Conservation (phyloP, 164 flowering plant genomes). For the Dillenia turbinata region DNA sequence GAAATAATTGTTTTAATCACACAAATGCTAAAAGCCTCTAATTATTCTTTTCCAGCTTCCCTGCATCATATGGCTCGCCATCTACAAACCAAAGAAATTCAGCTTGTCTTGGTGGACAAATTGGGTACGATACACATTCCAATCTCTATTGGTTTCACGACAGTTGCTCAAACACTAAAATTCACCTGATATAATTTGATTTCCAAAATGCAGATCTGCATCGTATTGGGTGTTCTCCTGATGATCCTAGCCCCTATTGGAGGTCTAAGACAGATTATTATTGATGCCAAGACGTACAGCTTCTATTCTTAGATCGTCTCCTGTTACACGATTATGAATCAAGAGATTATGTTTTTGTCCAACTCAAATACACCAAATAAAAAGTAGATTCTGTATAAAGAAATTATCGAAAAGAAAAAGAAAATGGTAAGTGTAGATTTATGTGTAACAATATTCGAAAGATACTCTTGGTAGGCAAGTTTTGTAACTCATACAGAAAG, state of each 20-base stretch:
- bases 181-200: too few species aligned
- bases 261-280: constrained; percentile 46
- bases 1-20: background rate
- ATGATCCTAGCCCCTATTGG: constrained; percentile 56
- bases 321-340: background rate
- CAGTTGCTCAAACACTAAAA: too few species aligned
- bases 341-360: too few species aligned
- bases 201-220: constrained; percentile 36
- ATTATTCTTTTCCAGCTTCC: constrained; percentile 30
- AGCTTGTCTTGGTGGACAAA: constrained; percentile 38
- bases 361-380: too few species aligned
- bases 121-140: constrained; percentile 21
- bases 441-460: too few species aligned
- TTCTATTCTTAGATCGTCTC: constrained; percentile 29
- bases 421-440: too few species aligned
- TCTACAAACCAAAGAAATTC: constrained; percentile 36
- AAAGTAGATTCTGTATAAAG: too few species aligned
- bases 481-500: too few species aligned
- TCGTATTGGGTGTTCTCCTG: constrained; percentile 36
- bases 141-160: too few species aligned
- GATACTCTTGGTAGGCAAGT: too few species aligned
- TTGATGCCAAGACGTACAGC: constrained; percentile 34
- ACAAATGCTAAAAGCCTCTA: too few species aligned
- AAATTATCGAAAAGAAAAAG: too few species aligned
- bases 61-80: constrained; percentile 43